These are phyloP conservation scores for Calcarisporium arbuscula DNA, from an alignment of 2,329 filamentous ascomycete species.

Conservation along the genomic window DNA sequence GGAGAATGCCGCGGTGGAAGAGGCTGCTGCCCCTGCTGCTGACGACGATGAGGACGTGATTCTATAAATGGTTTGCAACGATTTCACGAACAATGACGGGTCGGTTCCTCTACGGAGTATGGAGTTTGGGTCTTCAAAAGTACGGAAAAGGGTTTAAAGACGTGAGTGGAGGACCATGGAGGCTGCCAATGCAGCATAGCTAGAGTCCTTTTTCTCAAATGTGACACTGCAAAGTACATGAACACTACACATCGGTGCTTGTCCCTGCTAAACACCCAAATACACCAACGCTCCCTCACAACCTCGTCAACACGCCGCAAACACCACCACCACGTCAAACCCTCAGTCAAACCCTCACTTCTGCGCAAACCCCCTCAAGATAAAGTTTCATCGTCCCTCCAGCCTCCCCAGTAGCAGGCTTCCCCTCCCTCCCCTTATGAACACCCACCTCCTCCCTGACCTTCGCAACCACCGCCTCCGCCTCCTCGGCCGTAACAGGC, in stretches of 20 bases:
- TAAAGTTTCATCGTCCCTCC: conserved; percentile 36
- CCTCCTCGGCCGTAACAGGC: conserved; percentile 55
- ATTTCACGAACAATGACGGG: conserved; percentile 1
- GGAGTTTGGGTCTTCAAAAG: conserved; percentile 6
- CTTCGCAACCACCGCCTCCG: conserved; percentile 45
- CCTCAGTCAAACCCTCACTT: conserved; percentile 4
- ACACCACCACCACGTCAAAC: conserved; percentile 3
- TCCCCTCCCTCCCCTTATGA: conserved; percentile 36
- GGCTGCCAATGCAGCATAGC: too few relatives aligned
- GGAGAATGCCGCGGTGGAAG: conserved; percentile 1
- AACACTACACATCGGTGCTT: too few relatives aligned
- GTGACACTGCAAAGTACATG: too few relatives aligned
- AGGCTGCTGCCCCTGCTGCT: conserved; percentile 7
- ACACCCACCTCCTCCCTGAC: conserved; percentile 28
- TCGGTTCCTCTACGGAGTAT: neutral
- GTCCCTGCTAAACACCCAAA: too few relatives aligned
- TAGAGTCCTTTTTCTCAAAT: too few relatives aligned
- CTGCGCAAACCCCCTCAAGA: conserved; percentile 28
- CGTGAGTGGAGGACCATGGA: too few relatives aligned
- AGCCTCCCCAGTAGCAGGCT: conserved; percentile 37
- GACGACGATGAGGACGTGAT: conserved; percentile 28
- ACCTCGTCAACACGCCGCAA: too few relatives aligned
- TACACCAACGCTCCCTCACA: too few relatives aligned
- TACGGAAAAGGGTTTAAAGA: too few relatives aligned
- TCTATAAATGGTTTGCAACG: conserved; percentile 16